Evolutionary conservation across 2,329 filamentous ascomycete genomes (phyloP), one percentile per base, ranked within the genome.

Genomic region (Aspergillus transmontanensis): DNA sequence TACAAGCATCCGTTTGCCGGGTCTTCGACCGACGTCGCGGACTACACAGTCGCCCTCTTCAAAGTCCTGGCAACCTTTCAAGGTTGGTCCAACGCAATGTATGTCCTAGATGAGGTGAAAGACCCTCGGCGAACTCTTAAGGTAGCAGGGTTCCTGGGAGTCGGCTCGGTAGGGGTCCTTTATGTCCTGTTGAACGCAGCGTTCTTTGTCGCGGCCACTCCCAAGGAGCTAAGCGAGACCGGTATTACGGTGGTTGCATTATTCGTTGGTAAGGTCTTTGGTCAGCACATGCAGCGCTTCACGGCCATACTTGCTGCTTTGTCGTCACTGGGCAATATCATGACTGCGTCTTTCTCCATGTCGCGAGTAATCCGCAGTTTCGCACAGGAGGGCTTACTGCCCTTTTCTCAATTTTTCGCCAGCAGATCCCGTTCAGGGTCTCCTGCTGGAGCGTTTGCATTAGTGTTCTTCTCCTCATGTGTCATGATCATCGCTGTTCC

Each of bases 1-100:
- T 89, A 91, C 71, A 75, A 77, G 66, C 82, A 88, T 63, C 85
- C 87, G 11, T 91, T 91, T 66, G 82, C 84, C 54, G 89, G 89
- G 10, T 90, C 89, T 1, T 68, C 70, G 0, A 67, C 68, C 6
- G 89, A 86, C 0, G 85, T 86, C 9, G 88, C 84, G 68, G 84
- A 87, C 1, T 91, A 91, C 66, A 87, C 90, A n/a, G 90, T 86
- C 1, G 88, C 89, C 0, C 78, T 91, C 0, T 90, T 90, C 81
- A 91, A 90, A 68, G 88, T 91, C 65, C 88, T 91, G 70, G 91
- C 88, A 85, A 87, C 85, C 64, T 91, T 87, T 70, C 85, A 89
- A 7, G 71, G 71, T 48, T 76, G 73, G 69, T 73, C 72, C 26
- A 76, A 76, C 58, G 73, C 73, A 1, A 73, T 72, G 6, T 76